Evolutionary conservation across 768 basidiomycete genomes (phyloP).

Genomic region (Panaeolus papilionaceus): DNA sequence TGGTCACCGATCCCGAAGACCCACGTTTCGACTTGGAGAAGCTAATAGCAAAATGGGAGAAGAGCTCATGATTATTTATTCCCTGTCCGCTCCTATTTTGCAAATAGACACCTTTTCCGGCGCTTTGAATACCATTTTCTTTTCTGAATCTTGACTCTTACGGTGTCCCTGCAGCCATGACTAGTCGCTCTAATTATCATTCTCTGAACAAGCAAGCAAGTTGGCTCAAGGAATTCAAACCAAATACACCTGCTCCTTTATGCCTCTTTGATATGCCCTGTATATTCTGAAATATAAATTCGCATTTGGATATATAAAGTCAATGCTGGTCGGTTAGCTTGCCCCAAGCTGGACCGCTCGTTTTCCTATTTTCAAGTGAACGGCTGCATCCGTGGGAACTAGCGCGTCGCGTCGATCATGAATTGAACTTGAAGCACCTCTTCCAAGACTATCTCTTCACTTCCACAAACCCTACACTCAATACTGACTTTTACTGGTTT

Average conservation of each 20-base stretch:
- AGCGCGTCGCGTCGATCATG: slow-evolving; percentile 44
- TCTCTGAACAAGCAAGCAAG: not conserved
- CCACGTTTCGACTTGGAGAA: slow-evolving; percentile 97
- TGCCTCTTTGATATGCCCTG: not conserved
- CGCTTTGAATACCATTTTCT: slow-evolving; percentile 9
- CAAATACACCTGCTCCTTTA: not conserved
- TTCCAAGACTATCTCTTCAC: slow-evolving; percentile 11
- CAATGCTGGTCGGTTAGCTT: not conserved
- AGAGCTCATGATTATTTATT: slow-evolving; percentile 56
- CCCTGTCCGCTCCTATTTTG: slow-evolving; percentile 24
- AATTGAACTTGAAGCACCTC: slow-evolving; percentile 15
- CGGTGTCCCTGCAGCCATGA: not conserved
- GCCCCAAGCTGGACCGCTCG: not conserved
- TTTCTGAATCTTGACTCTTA: not conserved
- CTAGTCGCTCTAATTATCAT: not conserved
- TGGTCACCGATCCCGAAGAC: slow-evolving; percentile 93
- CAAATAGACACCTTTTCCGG: slow-evolving; percentile 30
- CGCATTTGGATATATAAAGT: not conserved
- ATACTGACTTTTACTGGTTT: slow-evolving; percentile 7
- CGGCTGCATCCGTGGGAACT: slow-evolving; percentile 41
- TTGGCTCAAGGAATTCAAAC: not conserved
- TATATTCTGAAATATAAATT: not conserved
- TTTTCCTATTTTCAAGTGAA: slow-evolving; percentile 5
- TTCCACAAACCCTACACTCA: slow-evolving; percentile 19
- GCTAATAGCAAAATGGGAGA: slow-evolving; percentile 78